Evolutionary conservation across 1,284 basidiomycete genomes (phyloP).

Genomic region (Pseudomicrostroma phylloplanum): DNA sequence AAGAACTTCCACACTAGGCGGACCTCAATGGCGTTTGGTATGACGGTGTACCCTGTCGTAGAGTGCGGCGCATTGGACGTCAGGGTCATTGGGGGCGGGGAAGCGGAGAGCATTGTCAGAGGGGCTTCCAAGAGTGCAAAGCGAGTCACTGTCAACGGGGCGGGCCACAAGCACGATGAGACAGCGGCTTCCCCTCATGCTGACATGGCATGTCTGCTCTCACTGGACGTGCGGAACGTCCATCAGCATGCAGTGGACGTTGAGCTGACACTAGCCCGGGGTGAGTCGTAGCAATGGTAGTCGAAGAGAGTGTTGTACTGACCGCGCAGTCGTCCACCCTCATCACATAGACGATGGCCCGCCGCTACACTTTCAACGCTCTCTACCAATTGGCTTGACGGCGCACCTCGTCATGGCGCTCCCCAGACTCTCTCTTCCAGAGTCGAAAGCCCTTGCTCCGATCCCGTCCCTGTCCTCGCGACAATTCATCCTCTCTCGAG

Average conservation of each 20-base stretch:
- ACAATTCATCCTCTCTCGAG: conserved; percentile 84
- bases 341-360: neutral
- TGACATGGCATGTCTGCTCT: conserved; percentile 72
- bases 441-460: conserved; percentile 59
- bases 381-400: neutral
- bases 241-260: conserved; percentile 84
- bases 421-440: conserved; percentile 62
- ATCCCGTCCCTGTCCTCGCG: conserved; percentile 73
- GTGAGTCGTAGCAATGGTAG: conserved; percentile 2
- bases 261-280: conserved; percentile 62
- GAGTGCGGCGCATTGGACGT: conserved; percentile 57
- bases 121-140: neutral
- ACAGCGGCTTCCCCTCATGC: conserved; percentile 35
- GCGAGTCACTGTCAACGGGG: conserved; percentile 39
- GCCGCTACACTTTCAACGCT: neutral
- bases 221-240: conserved; percentile 77
- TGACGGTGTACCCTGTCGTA: conserved; percentile 87
- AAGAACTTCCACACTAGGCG: conserved; percentile 71
- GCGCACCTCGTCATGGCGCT: conserved; percentile 73
- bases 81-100: conserved; percentile 15
- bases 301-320: neutral
- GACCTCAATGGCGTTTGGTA: conserved; percentile 72
- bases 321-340: neutral
- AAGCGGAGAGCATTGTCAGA: conserved; percentile 18
- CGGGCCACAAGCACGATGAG: neutral